Evolutionary conservation across 345 rosid species (phyloP).

Genomic region (Eucalyptus erythrocorys): DNA sequence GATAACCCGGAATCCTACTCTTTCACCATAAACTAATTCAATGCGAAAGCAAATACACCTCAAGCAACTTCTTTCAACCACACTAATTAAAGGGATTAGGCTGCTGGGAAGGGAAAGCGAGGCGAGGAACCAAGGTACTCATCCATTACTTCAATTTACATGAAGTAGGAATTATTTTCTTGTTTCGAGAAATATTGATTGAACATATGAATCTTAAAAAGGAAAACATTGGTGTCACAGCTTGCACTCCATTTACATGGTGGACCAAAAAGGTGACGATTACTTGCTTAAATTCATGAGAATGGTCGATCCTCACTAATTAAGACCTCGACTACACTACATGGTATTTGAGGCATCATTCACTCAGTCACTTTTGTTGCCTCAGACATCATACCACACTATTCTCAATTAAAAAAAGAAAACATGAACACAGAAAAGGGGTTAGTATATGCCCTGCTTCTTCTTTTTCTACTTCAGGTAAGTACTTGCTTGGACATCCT

Average conservation of each 20-base stretch:
- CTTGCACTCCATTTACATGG: neutral
- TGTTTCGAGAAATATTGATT: neutral
- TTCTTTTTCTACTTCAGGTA: no score
- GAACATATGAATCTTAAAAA: neutral
- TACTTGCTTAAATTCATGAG: neutral
- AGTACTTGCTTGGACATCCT: neutral
- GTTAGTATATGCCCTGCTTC: neutral
- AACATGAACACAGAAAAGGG: neutral
- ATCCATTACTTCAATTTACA: neutral
- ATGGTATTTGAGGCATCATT: neutral
- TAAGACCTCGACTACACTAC: neutral
- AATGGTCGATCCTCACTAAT: neutral
- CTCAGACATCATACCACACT: neutral
- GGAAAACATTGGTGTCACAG: fast-evolving
- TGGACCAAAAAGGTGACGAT: neutral
- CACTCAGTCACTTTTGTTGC: neutral
- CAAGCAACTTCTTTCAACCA: neutral
- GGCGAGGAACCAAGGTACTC: neutral
- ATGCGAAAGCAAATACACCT: fast-evolving
- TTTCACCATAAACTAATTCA: neutral
- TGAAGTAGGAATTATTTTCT: neutral
- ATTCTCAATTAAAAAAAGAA: neutral
- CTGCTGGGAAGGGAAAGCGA: neutral
- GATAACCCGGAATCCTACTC: neutral
- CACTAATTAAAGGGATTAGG: neutral